Evolutionary conservation across 1,284 basidiomycete genomes (phyloP).

Genomic region (Rhodotorula glutinis): DNA sequence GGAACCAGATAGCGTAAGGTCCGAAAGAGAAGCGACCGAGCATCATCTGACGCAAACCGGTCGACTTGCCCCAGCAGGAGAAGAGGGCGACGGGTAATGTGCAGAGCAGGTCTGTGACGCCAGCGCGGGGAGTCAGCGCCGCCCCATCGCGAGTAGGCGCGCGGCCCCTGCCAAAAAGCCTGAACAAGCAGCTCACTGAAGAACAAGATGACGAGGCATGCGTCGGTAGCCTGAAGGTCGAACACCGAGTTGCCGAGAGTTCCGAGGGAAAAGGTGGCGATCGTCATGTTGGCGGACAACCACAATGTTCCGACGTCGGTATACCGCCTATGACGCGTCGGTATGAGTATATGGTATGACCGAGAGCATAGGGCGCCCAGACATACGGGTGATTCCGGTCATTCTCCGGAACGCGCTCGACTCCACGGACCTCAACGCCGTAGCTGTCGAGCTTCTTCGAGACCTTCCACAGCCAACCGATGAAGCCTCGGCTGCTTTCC

Average conservation of each 20-base stretch:
- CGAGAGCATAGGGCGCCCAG: background rate
- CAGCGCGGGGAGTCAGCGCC: background rate
- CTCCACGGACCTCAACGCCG: conserved; percentile 39
- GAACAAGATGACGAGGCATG: conserved; percentile 71
- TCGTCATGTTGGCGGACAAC: conserved; percentile 33
- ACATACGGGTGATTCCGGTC: conserved; percentile 31
- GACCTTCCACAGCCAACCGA: conserved; percentile 30
- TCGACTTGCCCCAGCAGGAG: conserved; percentile 73
- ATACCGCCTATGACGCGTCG: conserved; percentile 6
- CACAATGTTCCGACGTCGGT: conserved; percentile 25
- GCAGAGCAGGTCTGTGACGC: conserved; percentile 13
- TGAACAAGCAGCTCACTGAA: conserved; percentile 60
- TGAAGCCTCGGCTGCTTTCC: background rate
- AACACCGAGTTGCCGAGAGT: conserved; percentile 65
- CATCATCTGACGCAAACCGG: conserved; percentile 57
- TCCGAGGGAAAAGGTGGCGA: conserved; percentile 66
- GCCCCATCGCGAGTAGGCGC: too few relatives aligned
- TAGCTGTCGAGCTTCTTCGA: conserved; percentile 31
- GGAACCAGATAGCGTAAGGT: conserved; percentile 39
- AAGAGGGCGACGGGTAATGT: conserved; percentile 48
- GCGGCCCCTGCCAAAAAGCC: background rate
- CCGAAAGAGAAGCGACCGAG: conserved; percentile 51
- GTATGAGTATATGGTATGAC: background rate
- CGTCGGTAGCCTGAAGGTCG: conserved; percentile 55
- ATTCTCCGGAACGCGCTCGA: conserved; percentile 33